Evolutionary conservation across 805 yeast genomes (phyloP), one percentile per base, ranked within the genome.

Genomic region (Wickerhamomyces tratensis): DNA sequence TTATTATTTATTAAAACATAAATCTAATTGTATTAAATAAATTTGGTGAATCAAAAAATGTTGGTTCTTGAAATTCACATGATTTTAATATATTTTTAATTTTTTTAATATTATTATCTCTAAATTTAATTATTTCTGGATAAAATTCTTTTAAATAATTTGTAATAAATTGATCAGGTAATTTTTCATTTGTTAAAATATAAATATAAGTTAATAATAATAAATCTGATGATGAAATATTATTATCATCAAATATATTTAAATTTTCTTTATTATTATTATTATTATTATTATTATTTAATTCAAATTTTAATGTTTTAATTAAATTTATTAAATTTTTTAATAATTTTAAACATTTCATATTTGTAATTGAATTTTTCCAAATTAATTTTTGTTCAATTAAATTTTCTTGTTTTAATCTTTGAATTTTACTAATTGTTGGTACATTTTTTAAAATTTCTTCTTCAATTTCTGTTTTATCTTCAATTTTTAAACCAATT

Each of bases 381-480:
- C 54, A 5, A 4, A 52, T 40, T 12, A 56, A 35, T 33, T 47
- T 56, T 33, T 54, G 54, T 41, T 56, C 60, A 2, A 71, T 57
- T 54, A 69, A 67, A 38, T 65, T 62, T n/a, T 67, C 58, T 51
- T 78, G 83, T 0, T 93, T 89, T 39, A 86, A 56, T 41, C 93
- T 66, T 52, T 85, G 86, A 56, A 83, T 75, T 36, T 82, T 62
- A n/a, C 79, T 49, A 3, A 53, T 47, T 2, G 57, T 52, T 25
- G 60, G 60, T 1, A 56, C 51, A 34, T 51, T 46, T 36, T 49
- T 46, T n/a, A 54, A 26, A 52, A 56, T 54, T 14, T 61, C 64
- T 39, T 55, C 57, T 15, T 51, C 58, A 34, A 54, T 46, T 20
- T 55, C 52, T 8, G 50, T 45, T n/a, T 52, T 55, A 37, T 52